Evolutionary conservation across 169 alveolate species (phyloP).

Genomic region (Cryptosporidium felis): DNA sequence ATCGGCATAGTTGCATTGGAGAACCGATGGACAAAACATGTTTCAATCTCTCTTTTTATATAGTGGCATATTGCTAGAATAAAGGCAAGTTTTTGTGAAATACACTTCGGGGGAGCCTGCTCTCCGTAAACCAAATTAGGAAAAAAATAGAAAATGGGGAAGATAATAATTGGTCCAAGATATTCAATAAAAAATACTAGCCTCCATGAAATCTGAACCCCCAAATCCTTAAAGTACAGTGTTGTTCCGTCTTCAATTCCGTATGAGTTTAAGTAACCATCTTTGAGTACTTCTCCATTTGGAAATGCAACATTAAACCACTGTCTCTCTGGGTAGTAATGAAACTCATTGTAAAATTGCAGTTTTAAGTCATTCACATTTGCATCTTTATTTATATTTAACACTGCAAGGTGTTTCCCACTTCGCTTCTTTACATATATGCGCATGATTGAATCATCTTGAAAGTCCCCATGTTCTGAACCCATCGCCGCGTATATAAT

Average conservation of each 20-base stretch:
- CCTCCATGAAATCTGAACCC: slow-evolving; percentile 96
- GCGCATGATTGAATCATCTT: slow-evolving; percentile 22
- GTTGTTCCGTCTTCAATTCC: slow-evolving; percentile 82
- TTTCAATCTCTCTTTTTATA: slow-evolving; percentile 96
- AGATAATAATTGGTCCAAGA: slow-evolving; percentile 96
- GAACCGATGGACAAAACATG: slow-evolving; percentile 95
- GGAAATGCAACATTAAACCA: slow-evolving; percentile 79
- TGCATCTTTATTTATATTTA: slow-evolving; percentile 36
- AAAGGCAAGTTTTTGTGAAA: slow-evolving; percentile 81
- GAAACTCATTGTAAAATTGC: slow-evolving; percentile 71
- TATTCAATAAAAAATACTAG: slow-evolving; percentile 95
- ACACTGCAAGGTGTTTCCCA: slow-evolving; percentile 69
- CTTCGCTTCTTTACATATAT: slow-evolving; percentile 58
- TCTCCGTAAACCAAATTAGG: slow-evolving; percentile 82
- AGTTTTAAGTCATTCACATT: slow-evolving; percentile 49
- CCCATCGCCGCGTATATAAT: not conserved
- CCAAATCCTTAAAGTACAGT: slow-evolving; percentile 85
- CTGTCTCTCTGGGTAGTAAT: slow-evolving; percentile 85
- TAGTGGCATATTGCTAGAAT: slow-evolving; percentile 91
- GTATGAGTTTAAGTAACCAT: slow-evolving; percentile 55
- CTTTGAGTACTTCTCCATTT: slow-evolving; percentile 73
- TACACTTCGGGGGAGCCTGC: slow-evolving; percentile 71
- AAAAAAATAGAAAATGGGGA: slow-evolving; percentile 89
- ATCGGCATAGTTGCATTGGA: slow-evolving; percentile 97
- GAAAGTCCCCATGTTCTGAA: slow-evolving; percentile 11